A percentile compares a stretch with the other conserved stretches of the same genome.
These are phyloP conservation scores for Paecilomyces sp. DNA, from an alignment of 2,329 filamentous ascomycete genomes.

Conservation along the genomic window DNA sequence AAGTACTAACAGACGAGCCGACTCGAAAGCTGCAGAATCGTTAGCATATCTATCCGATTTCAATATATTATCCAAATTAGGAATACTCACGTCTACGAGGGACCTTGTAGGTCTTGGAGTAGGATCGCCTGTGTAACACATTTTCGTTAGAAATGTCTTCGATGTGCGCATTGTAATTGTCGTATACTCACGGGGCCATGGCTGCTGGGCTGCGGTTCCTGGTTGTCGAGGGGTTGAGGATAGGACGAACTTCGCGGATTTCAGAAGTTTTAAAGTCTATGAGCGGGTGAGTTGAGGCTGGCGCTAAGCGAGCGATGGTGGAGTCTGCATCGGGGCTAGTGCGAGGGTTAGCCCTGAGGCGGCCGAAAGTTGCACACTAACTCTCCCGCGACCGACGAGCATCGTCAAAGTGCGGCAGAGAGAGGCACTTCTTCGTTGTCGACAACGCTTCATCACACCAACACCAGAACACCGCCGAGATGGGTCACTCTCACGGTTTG, in stretches of 20 bases:
- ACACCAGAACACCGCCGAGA: conserved; percentile 52
- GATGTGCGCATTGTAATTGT: conserved; percentile 22
- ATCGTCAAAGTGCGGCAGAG: conserved; percentile 16
- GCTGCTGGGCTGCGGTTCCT: conserved; percentile 33
- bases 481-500: conserved; percentile 84
- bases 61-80: conserved; percentile 8
- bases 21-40: conserved; percentile 69
- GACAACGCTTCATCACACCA: conserved; percentile 29
- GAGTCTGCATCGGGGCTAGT: conserved; percentile 13
- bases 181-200: conserved; percentile 37
- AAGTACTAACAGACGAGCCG: conserved; percentile 96
- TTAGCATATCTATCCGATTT: conserved; percentile 27
- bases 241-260: conserved; percentile 18
- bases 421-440: conserved; percentile 25
- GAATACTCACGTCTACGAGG: conserved; percentile 66
- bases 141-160: conserved; percentile 26
- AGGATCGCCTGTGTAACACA: conserved; percentile 51
- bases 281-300: conserved; percentile 12
- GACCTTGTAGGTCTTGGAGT: conserved; percentile 99
- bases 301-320: conserved; percentile 16
- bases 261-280: conserved; percentile 10
- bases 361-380: conserved; percentile 19
- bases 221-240: conserved; percentile 30
- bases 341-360: conserved; percentile 15
- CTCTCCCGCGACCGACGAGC: conserved; percentile 10